A percentile compares a stretch with the other conserved stretches of the same genome.
phyloP scores from a whole-genome alignment of 345 rosid genomes.

The Rhodamnia rubescens region DNA sequence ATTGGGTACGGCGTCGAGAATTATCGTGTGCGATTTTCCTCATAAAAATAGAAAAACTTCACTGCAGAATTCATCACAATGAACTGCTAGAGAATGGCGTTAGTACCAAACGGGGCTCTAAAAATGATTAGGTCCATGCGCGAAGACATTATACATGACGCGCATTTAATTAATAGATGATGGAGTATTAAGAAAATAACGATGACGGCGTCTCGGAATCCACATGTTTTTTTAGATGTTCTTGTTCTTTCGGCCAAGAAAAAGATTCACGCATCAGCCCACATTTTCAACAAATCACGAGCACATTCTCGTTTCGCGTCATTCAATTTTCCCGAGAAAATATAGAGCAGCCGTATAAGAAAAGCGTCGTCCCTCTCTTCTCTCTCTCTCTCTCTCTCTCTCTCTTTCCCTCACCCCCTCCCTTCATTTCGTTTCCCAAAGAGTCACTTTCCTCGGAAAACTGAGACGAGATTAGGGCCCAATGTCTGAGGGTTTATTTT shows the following conservation, averaged over 20 bases:
- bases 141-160: neutral
- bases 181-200: neutral
- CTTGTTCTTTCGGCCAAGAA: neutral
- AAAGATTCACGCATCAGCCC: neutral
- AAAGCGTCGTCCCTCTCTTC: neutral
- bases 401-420: too few species aligned
- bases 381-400: neutral
- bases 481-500: neutral
- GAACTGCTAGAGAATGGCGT: neutral
- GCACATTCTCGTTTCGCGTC: neutral
- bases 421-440: neutral
- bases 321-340: neutral
- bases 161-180: too few species aligned
- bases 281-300: neutral
- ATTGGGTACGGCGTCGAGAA: too few species aligned
- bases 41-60: rapidly evolving
- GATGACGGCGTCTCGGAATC: neutral
- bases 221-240: neutral
- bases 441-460: neutral
- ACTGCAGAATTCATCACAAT: neutral
- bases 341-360: neutral
- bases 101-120: neutral
- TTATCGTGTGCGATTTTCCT: neutral
- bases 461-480: neutral
- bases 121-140: neutral